Percentiles rank a stretch among this genome's conserved stretches.
Evolutionary conservation across 2,329 filamentous ascomycete species (phyloP).

Genomic region (Aspergillus sp.): DNA sequence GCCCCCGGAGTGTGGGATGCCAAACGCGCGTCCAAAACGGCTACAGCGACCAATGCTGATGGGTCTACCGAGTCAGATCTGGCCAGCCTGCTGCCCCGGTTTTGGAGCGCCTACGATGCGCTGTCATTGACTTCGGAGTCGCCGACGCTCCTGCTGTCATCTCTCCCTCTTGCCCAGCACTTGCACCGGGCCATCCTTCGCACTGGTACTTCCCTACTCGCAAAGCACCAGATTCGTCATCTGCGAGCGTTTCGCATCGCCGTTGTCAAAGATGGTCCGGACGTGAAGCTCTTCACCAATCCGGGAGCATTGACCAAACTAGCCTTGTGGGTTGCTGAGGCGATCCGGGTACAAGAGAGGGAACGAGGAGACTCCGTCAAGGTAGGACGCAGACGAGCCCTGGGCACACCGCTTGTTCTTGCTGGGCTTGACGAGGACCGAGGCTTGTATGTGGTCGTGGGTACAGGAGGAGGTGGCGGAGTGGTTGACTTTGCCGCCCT

Average conservation of each 20-base stretch:
- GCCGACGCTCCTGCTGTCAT: slow-evolving; percentile 64
- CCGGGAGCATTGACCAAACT: slow-evolving; percentile 91
- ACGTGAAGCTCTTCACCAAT: slow-evolving; percentile 88
- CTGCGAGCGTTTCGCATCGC: slow-evolving; percentile 91
- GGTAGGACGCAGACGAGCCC: slow-evolving; percentile 40
- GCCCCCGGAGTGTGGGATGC: slow-evolving; percentile 36
- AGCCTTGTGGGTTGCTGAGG: slow-evolving; percentile 91
- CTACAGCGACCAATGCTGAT: slow-evolving; percentile 20
- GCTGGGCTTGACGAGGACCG: slow-evolving; percentile 84
- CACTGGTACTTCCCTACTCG: slow-evolving; percentile 85
- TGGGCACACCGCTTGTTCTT: slow-evolving; percentile 81
- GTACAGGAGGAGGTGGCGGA: slow-evolving; percentile 82
- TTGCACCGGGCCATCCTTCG: slow-evolving; percentile 90
- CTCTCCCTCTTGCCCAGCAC: slow-evolving; percentile 81
- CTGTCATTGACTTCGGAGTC: slow-evolving; percentile 50
- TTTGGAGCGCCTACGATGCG: slow-evolving; percentile 63
- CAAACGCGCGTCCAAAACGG: slow-evolving; percentile 28
- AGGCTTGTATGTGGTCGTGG: slow-evolving; percentile 89
- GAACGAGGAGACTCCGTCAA: slow-evolving; percentile 72
- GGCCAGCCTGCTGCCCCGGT: slow-evolving; percentile 48
- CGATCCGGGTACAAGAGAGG: slow-evolving; percentile 83
- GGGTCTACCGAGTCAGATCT: slow-evolving; percentile 29
- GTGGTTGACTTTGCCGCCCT: slow-evolving; percentile 68
- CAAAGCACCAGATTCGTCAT: slow-evolving; percentile 92
- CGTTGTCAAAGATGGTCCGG: slow-evolving; percentile 91